Evolutionary conservation across 2,329 filamentous ascomycete genomes (phyloP), one percentile per base, ranked within the genome.

Genomic region (Colletotrichum shisoi): DNA sequence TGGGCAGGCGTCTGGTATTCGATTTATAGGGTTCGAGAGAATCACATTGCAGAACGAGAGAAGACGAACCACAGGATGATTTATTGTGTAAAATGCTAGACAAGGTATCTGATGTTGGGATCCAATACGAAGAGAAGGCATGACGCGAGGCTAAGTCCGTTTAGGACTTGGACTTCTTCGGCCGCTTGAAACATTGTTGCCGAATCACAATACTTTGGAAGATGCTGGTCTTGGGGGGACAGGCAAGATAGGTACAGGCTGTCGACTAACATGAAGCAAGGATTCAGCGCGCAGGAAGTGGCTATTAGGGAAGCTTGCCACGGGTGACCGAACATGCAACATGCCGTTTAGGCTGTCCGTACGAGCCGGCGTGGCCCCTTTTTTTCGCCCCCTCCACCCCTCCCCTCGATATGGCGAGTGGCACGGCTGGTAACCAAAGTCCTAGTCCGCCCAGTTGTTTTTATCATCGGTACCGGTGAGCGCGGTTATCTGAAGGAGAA

Each of bases 1-100:
- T 61, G 24, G 44, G 46, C 46, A 61, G 58, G 58, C 58, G 58
- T 44, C 58, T 24, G 58, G 24, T 19, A 53, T 42, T n/a, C 13
- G n/a, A 61, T 44, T 53, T 44, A n/a, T 61, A 31, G 37, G 31
- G n/a, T 53, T 37, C 12, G 44, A 21, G 37, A 44, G 17, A 24
- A 8, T 17, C 39, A n/a, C 21, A 51, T 39, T 49, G 4, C 15
- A 51, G 21, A 21, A 3, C 34, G 12, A 42, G 45, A 42, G 37
- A 31, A 48, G 56, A 48, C 31, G 44, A 44, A 21, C 44, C 31
- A 58, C 19, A 4, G 39, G 21, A 19, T 34, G 56, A 44, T 37
- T 40, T 17, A 51, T 51, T 42, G 51, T 59, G 45, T 48, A 34
- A 42, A 49, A 49, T n/a, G 5, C 39, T 27, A 9, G 45, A 59